Base-by-base conservation (phyloP, 805 yeast genomes). In the Candida caryicola region DNA sequence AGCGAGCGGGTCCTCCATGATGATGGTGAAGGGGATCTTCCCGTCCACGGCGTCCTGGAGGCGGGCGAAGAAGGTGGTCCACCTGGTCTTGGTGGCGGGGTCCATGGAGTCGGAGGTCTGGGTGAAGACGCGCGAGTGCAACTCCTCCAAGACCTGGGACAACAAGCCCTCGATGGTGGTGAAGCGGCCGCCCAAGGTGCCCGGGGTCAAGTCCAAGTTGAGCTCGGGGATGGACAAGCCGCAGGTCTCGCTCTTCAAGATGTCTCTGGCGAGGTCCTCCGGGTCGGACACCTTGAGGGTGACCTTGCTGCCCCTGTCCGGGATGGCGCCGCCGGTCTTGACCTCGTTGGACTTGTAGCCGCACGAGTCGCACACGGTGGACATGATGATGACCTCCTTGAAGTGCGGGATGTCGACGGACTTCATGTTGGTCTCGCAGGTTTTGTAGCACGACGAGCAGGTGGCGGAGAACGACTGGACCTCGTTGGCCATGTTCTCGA, bases 301-400 rank as follows among this genome's bases (percentile, higher is more conserved):
- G 44, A 89, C 77, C 45, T 73, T 80, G 47, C 81, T 81, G 45
- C 97, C 99, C 60, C 81, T 74, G 2, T 71, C 83, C 23, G 99
- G 97, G 33, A 93, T 83, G 6, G 84, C 95, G 52, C 99, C 99
- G 43, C 99, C 99, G 4, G 99, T 93, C 68, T 91, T 93, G 47
- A 93, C 99, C 64, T 93, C 99, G 59, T 93, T 93, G 13, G 95
- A 86, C 67, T 87, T 91, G 66, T 85, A 93, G 26, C 98, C 99
- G 67, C 99, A 93, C 46, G 77, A 66, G 23, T 82, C 90, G 68
- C 99, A 93, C 1, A 78, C 81, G 1, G 99, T 93, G 34, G 95
- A 84, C 99, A 93, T 93, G 52, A 93, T 78, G 43, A 93, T 84
- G 29, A 93, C 99, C 49, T 93, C 98, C 66, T 91, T 90, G 76